Evolutionary conservation across 2,329 filamentous ascomycete genomes (phyloP).

Genomic region (Immersiporthe knoxdaviesiana): DNA sequence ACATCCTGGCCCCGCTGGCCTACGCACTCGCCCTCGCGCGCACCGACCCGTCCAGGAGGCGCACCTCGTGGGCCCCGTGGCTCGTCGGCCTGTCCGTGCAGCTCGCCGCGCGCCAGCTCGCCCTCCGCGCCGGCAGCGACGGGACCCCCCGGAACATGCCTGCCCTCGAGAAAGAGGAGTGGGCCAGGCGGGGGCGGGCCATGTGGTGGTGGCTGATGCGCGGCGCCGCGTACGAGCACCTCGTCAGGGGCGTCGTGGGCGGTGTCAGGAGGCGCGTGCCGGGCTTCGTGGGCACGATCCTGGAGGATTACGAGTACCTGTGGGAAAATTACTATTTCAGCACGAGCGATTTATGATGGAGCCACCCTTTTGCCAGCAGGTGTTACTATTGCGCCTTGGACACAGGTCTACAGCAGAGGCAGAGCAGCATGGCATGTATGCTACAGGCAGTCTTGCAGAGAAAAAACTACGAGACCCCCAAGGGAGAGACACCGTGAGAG

Average conservation of each 20-base stretch:
- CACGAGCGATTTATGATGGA: slow-evolving; percentile 45
- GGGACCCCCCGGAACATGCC: slow-evolving; percentile 61
- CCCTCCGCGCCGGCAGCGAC: slow-evolving; percentile 18
- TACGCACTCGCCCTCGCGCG: slow-evolving; percentile 84
- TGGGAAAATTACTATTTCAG: slow-evolving; percentile 98
- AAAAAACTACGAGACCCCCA: too few relatives aligned
- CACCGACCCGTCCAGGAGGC: slow-evolving; percentile 45
- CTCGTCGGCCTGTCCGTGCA: slow-evolving; percentile 83
- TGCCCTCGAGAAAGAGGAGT: slow-evolving; percentile 85
- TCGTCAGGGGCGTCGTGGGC: slow-evolving; percentile 75
- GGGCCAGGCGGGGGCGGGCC: slow-evolving; percentile 84
- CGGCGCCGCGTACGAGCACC: slow-evolving; percentile 93
- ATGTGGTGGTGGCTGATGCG: slow-evolving; percentile 97
- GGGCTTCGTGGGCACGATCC: slow-evolving; percentile 78
- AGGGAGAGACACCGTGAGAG: too few relatives aligned
- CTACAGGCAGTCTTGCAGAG: too few relatives aligned
- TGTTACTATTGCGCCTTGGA: too few relatives aligned
- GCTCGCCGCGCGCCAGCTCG: slow-evolving; percentile 82
- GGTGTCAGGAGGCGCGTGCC: slow-evolving; percentile 78
- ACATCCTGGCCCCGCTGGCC: slow-evolving; percentile 84
- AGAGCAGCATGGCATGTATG: too few relatives aligned
- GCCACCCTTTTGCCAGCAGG: too few relatives aligned
- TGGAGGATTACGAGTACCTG: slow-evolving; percentile 96
- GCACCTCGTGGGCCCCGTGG: slow-evolving; percentile 90
- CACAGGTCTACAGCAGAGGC: too few relatives aligned